phyloP scores from a whole-genome alignment of 805 yeast genomes.

The Sungouiozyma ichnusensis region DNA sequence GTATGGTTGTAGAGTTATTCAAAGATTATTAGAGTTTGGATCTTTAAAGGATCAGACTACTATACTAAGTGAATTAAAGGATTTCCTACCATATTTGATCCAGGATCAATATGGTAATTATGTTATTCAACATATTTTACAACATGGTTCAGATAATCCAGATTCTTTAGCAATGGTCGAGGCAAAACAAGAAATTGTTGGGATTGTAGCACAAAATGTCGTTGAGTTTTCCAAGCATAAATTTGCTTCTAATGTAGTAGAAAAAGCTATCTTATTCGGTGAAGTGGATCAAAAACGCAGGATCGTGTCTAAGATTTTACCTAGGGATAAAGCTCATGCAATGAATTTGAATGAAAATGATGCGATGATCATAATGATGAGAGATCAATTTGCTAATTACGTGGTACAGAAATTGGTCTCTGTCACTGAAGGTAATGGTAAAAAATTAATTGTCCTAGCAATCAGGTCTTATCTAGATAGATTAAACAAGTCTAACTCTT shows the following conservation, averaged over 20 bases:
- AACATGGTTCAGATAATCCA: slow-evolving; percentile 28
- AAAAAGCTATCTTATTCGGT: slow-evolving; percentile 78
- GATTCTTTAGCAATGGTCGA: slow-evolving; percentile 33
- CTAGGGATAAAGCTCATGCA: slow-evolving; percentile 36
- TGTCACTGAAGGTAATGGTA: slow-evolving; percentile 59
- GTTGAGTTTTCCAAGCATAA: slow-evolving; percentile 88
- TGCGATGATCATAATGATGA: slow-evolving; percentile 84
- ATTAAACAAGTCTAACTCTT: slow-evolving; percentile 22
- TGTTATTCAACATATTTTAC: slow-evolving; percentile 91
- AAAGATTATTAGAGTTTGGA: slow-evolving; percentile 78
- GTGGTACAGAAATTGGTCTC: slow-evolving; percentile 93
- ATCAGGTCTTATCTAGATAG: slow-evolving; percentile 73
- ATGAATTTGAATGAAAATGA: slow-evolving; percentile 49
- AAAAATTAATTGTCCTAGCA: slow-evolving; percentile 57
- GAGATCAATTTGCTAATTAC: slow-evolving; percentile 95
- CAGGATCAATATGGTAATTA: slow-evolving; percentile 98
- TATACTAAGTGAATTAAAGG: slow-evolving; percentile 62
- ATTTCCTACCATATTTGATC: slow-evolving; percentile 62
- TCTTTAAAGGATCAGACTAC: slow-evolving; percentile 49
- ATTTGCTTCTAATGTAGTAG: slow-evolving; percentile 96
- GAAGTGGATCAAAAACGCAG: slow-evolving; percentile 47
- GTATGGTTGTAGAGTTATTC: slow-evolving; percentile 95
- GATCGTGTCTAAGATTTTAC: slow-evolving; percentile 58
- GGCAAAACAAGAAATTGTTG: slow-evolving; percentile 38
- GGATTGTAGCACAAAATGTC: slow-evolving; percentile 58